Conservation (phyloP, 495 filamentous ascomycete genomes). For the Haplographium delicatum region DNA sequence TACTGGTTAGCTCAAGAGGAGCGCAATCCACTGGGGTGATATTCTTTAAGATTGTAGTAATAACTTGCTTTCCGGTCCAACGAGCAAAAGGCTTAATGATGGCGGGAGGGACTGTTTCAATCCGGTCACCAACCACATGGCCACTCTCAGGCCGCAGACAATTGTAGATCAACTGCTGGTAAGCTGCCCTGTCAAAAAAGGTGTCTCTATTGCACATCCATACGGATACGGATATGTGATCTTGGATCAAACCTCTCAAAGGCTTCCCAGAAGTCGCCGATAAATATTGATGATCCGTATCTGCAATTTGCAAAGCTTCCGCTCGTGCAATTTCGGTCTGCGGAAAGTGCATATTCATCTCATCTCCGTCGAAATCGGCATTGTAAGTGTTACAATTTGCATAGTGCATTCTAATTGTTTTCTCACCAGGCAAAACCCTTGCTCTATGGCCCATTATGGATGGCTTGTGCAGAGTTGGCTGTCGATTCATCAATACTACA, state of each 20-base stretch:
- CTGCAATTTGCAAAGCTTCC: constrained; percentile 86
- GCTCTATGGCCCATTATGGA: constrained; percentile 98
- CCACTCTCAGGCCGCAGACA: constrained; percentile 85
- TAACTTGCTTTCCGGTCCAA: constrained; percentile 98
- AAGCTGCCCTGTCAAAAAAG: constrained; percentile 85
- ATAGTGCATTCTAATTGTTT: constrained; percentile 99
- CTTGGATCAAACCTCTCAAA: constrained; percentile 93
- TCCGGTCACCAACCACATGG: constrained; percentile 63
- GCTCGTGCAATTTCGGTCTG: constrained; percentile 92
- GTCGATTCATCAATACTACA: constrained; percentile 97
- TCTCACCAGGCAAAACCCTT: constrained; percentile 85
- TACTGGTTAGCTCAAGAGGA: constrained; percentile 73
- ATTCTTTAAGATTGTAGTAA: constrained; percentile 90
- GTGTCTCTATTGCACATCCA: constrained; percentile 87
- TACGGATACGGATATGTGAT: constrained; percentile 94
- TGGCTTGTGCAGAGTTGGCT: constrained; percentile 99
- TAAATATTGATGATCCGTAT: constrained; percentile 96
- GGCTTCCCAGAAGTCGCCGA: constrained; percentile 92
- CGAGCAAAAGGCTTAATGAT: constrained; percentile 72
- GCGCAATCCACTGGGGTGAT: constrained; percentile 70
- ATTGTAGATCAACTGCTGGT: constrained; percentile 86
- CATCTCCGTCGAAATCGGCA: constrained; percentile 99
- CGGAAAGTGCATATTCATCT: constrained; percentile 99
- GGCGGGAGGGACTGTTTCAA: constrained; percentile 73
- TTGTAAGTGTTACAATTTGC: constrained; percentile 99